phyloP scores from a whole-genome alignment of 306 rosid genomes.

The Crotalaria pallida region DNA sequence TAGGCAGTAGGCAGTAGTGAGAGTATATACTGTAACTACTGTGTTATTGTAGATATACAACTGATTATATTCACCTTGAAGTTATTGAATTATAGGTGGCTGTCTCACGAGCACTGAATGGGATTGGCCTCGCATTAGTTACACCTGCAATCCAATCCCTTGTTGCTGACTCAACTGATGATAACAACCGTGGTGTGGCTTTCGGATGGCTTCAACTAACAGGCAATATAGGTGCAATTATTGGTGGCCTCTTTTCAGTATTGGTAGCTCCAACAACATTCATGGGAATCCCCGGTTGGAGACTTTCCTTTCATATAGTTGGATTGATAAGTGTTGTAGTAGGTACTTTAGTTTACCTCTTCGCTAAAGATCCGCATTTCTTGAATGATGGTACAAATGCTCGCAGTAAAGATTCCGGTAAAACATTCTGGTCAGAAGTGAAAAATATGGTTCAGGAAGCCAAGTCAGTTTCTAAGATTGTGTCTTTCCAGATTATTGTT shows the following conservation, averaged over 20 bases:
- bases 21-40: conserved; percentile 27
- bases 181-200: conserved; percentile 71
- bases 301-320: conserved; percentile 80
- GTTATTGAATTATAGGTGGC: conserved; percentile 72
- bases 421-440: conserved; percentile 55
- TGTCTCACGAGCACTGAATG: conserved; percentile 82
- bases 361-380: conserved; percentile 80
- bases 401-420: conserved; percentile 24
- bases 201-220: conserved; percentile 96
- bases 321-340: conserved; percentile 73
- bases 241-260: conserved; percentile 76
- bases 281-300: conserved; percentile 93
- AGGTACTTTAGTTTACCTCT: conserved; percentile 57
- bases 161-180: conserved; percentile 89
- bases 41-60: conserved; percentile 17
- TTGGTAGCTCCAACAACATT: conserved; percentile 69
- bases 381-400: conserved; percentile 27
- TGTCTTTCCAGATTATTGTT: conserved; percentile 82
- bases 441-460: conserved; percentile 62
- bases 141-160: conserved; percentile 93
- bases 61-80: conserved; percentile 37
- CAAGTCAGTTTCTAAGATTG: conserved; percentile 62
- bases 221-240: conserved; percentile 71
- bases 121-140: conserved; percentile 91
- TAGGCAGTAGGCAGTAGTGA: neutral